Percentiles rank a stretch among this genome's conserved stretches.
Conservation (phyloP, 495 filamentous ascomycete genomes). For the Eremomyces bilateralis region DNA sequence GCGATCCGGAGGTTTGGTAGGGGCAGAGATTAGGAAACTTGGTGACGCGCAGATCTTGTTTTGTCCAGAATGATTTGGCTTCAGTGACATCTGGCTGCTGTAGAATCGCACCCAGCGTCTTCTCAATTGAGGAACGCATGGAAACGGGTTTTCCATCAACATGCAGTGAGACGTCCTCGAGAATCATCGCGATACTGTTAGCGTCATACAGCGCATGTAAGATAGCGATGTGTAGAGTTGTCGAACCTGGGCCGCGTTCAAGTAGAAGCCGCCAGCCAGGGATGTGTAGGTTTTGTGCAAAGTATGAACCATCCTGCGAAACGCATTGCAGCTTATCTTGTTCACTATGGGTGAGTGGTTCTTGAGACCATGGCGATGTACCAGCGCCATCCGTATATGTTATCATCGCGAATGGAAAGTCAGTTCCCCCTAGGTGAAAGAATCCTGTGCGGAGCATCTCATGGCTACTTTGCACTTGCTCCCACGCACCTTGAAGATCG, state of each 20-base stretch:
- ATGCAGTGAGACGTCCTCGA: slow-evolving; percentile 29
- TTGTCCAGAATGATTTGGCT: slow-evolving; percentile 34
- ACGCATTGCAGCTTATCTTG: too few relatives aligned
- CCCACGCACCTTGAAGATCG: slow-evolving; percentile 14
- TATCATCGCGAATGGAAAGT: slow-evolving; percentile 44
- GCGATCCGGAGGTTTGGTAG: slow-evolving; percentile 1
- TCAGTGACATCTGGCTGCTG: slow-evolving; percentile 14
- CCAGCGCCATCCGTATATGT: too few relatives aligned
- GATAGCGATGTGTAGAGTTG: slow-evolving; percentile 32
- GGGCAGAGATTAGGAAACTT: slow-evolving; percentile 52
- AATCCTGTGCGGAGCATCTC: slow-evolving; percentile 21
- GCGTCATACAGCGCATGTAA: slow-evolving; percentile 73
- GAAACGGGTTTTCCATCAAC: slow-evolving; percentile 16
- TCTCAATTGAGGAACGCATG: slow-evolving; percentile 14
- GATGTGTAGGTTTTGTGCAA: too few relatives aligned
- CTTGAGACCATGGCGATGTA: too few relatives aligned
- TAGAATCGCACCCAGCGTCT: slow-evolving; percentile 24
- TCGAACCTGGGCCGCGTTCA: too few relatives aligned
- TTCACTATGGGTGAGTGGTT: too few relatives aligned
- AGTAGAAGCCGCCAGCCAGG: too few relatives aligned
- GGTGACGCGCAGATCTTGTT: slow-evolving; percentile 29
- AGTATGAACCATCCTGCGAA: too few relatives aligned
- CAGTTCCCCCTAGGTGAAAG: slow-evolving; percentile 8
- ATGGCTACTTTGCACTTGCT: slow-evolving; percentile 11
- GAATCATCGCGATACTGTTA: slow-evolving; percentile 35